phyloP scores from a whole-genome alignment of 805 yeast species.

The Wickerhamomyces subpelliculosus region DNA sequence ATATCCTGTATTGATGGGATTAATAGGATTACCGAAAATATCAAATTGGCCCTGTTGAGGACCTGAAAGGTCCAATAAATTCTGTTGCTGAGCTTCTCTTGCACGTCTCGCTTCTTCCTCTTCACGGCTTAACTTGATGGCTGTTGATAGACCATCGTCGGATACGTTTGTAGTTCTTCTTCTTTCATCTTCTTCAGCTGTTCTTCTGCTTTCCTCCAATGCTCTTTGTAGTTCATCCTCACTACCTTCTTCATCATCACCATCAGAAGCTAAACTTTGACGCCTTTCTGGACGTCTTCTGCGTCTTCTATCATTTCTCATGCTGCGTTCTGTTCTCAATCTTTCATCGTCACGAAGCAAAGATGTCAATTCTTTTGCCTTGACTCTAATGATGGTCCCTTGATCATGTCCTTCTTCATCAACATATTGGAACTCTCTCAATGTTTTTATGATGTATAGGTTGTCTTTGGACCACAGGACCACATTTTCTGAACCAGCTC shows the following conservation, averaged over 20 bases:
- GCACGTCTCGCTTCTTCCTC: constrained; percentile 64
- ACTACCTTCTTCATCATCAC: constrained; percentile 33
- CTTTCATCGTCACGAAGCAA: constrained; percentile 78
- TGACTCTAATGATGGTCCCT: constrained; percentile 81
- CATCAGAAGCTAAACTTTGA: constrained; percentile 1
- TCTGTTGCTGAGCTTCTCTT: constrained; percentile 34
- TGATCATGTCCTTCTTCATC: constrained; percentile 80
- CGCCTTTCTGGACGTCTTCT: constrained; percentile 27
- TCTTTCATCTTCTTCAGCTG: constrained; percentile 79
- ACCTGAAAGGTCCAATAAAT: constrained; percentile 45
- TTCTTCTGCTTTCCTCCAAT: constrained; percentile 66
- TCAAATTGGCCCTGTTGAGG: constrained; percentile 29
- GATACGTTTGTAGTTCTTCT: constrained; percentile 39
- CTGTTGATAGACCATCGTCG: constrained; percentile 51
- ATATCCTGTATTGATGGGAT: constrained; percentile 11
- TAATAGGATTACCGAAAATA: constrained; percentile 23
- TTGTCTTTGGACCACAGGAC: constrained; percentile 91
- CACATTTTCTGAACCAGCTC: constrained; percentile 82
- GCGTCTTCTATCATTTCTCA: constrained; percentile 28
- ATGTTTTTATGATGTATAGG: constrained; percentile 77
- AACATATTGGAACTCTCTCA: constrained; percentile 79
- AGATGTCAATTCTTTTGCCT: constrained; percentile 84
- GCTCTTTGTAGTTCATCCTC: constrained; percentile 80
- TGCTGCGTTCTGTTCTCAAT: constrained; percentile 59
- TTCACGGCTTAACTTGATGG: constrained; percentile 65